Conservation (phyloP, 2,329 filamentous ascomycete species). For the Pyricularia grisea region DNA sequence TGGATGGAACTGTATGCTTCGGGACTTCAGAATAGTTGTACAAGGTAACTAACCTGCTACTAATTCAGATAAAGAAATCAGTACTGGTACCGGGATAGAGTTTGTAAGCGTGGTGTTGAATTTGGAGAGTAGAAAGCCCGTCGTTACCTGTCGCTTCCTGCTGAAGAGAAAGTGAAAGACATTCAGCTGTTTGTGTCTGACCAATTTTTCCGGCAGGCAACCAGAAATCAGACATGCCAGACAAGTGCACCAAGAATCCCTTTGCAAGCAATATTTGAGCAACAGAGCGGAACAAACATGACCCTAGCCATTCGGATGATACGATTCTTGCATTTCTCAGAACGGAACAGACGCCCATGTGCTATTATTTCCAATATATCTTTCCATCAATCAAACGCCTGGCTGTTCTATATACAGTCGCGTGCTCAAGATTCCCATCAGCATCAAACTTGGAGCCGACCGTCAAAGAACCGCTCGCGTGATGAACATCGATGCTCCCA, state of each 20-base stretch:
- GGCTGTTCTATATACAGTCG: slow-evolving; percentile 4
- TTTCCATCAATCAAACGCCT: slow-evolving; percentile 3
- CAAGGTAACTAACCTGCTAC: background rate
- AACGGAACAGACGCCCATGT: background rate
- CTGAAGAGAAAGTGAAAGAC: background rate
- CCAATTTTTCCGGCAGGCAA: background rate
- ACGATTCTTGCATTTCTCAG: background rate
- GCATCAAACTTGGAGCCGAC: slow-evolving; percentile 3
- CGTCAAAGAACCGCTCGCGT: slow-evolving; percentile 2
- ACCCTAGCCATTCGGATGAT: background rate
- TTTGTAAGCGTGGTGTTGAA: background rate
- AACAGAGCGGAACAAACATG: background rate
- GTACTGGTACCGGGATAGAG: background rate
- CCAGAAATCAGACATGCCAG: no score
- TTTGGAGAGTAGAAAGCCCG: background rate
- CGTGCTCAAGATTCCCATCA: background rate
- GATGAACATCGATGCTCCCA: background rate
- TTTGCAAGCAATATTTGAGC: background rate
- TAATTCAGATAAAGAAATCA: background rate
- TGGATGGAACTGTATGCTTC: background rate
- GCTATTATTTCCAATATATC: slow-evolving; percentile 5
- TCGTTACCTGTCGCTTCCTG: background rate
- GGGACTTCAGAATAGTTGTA: background rate
- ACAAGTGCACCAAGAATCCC: no score
- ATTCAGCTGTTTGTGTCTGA: background rate